Conservation (phyloP, 2,329 filamentous ascomycete species). For the Fusarium robinianum region DNA sequence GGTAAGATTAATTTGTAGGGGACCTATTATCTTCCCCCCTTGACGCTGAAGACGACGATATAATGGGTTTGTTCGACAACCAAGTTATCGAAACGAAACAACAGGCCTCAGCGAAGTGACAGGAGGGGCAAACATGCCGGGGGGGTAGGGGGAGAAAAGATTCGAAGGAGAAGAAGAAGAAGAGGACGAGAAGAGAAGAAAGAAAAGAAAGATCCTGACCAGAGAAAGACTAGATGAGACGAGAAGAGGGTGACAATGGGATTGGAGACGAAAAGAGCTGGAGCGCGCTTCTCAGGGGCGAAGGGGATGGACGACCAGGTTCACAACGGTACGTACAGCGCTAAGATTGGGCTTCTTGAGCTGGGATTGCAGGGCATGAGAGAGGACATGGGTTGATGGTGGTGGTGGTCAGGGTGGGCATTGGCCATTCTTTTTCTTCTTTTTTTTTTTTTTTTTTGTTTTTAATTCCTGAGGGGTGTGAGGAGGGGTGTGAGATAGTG, state of each 20-base stretch:
- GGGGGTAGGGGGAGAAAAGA: conserved; percentile 4
- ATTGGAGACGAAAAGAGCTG: conserved; percentile 11
- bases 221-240: conserved; percentile 17
- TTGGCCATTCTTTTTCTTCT: too few species aligned
- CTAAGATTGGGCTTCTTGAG: conserved; percentile 28
- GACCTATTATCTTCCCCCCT: conserved; percentile 27
- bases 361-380: conserved; percentile 3
- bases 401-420: too few species aligned
- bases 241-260: conserved; percentile 32
- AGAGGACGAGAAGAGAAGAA: conserved; percentile 22
- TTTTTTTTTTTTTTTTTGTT: too few species aligned
- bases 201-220: conserved; percentile 14
- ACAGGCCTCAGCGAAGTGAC: conserved; percentile 2
- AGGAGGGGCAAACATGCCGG: neutral
- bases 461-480: conserved; percentile 8
- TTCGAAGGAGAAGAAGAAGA: conserved; percentile 18
- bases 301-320: conserved; percentile 32
- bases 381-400: conserved; percentile 3
- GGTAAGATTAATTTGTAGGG: conserved; percentile 32
- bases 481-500: conserved; percentile 2
- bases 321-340: conserved; percentile 23
- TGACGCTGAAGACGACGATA: too few species aligned
- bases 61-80: too few species aligned
- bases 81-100: conserved; percentile 31
- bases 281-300: conserved; percentile 30